Percentiles rank a stretch among this genome's conserved stretches.
Evolutionary conservation across 1,139 yeast genomes (phyloP).

Genomic region (Groenewaldozyma sp.): DNA sequence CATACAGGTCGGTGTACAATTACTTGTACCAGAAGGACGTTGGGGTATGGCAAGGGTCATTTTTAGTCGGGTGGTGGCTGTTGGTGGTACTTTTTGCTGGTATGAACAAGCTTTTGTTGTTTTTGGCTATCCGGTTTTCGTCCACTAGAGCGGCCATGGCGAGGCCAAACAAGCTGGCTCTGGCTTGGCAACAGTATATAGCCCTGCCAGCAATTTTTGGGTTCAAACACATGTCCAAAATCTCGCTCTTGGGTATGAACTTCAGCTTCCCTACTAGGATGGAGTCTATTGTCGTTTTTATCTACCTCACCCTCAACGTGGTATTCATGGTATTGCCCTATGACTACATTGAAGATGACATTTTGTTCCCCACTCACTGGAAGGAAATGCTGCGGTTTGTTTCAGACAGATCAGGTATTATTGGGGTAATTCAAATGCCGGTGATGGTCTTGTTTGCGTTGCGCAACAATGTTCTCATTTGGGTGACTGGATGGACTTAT

Average conservation of each 20-base stretch:
- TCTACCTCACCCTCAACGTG: conserved; percentile 39
- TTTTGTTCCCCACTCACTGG: conserved; percentile 33
- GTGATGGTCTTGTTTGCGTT: conserved; percentile 50
- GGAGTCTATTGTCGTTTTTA: conserved; percentile 43
- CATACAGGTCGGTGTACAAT: conserved; percentile 16
- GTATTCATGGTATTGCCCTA: conserved; percentile 38
- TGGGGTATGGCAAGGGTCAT: conserved; percentile 28
- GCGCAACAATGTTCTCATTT: conserved; percentile 47
- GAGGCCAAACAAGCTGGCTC: conserved; percentile 16
- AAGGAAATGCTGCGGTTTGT: conserved; percentile 39
- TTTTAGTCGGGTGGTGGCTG: conserved; percentile 30
- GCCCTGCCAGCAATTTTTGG: conserved; percentile 29
- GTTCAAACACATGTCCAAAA: conserved; percentile 23
- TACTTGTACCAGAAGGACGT: conserved; percentile 24
- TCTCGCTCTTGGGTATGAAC: conserved; percentile 19
- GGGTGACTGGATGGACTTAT: conserved; percentile 54
- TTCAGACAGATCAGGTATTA: conserved; percentile 52
- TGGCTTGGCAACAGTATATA: conserved; percentile 21
- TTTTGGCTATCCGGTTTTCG: conserved; percentile 20
- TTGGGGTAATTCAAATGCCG: conserved; percentile 50
- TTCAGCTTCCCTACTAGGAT: conserved; percentile 50
- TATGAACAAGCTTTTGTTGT: conserved; percentile 14
- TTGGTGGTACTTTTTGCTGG: conserved; percentile 21
- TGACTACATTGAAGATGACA: conserved; percentile 32
- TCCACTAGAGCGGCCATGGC: conserved; percentile 19